Percentiles rank a stretch among this genome's conserved stretches.
Evolutionary conservation across 164 flowering plant genomes (phyloP).

Genomic region (Cinnamomum chago): DNA sequence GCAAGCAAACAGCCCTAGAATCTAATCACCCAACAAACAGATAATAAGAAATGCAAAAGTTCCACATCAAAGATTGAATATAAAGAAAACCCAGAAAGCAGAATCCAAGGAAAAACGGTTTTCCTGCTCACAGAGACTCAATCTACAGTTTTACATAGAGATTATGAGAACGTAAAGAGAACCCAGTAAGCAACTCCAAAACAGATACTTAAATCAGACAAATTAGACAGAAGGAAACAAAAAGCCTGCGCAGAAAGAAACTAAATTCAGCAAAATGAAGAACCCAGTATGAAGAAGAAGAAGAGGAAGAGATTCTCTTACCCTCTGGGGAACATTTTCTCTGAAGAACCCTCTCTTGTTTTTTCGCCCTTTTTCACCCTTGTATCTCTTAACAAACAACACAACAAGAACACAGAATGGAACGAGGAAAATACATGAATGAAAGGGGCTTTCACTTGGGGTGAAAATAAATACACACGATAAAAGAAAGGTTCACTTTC

Average conservation of each 20-base stretch:
- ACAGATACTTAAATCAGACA: background rate
- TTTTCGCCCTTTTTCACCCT: background rate
- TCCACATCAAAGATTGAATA: background rate
- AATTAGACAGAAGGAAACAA: background rate
- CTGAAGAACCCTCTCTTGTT: background rate
- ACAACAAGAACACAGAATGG: no score
- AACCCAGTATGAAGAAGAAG: background rate
- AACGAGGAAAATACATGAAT: no score
- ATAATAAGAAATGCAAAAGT: background rate
- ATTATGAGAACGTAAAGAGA: background rate
- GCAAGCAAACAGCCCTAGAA: background rate
- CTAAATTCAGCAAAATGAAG: background rate
- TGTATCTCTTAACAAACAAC: background rate
- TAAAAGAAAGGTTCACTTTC: no score
- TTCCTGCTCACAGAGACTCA: background rate
- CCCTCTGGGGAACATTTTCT: constrained; percentile 28
- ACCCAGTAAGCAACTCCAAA: background rate
- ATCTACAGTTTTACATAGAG: background rate
- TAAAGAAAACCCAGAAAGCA: background rate
- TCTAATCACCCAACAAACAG: background rate
- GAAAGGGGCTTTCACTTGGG: no score
- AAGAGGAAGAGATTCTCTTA: constrained; percentile 20
- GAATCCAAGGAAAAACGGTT: background rate
- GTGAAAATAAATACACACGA: no score
- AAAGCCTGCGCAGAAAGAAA: background rate